Percentiles rank a stretch among this genome's conserved stretches.
Conservation (phyloP, 208 protist genomes). For the Trypanosoma brucei region DNA sequence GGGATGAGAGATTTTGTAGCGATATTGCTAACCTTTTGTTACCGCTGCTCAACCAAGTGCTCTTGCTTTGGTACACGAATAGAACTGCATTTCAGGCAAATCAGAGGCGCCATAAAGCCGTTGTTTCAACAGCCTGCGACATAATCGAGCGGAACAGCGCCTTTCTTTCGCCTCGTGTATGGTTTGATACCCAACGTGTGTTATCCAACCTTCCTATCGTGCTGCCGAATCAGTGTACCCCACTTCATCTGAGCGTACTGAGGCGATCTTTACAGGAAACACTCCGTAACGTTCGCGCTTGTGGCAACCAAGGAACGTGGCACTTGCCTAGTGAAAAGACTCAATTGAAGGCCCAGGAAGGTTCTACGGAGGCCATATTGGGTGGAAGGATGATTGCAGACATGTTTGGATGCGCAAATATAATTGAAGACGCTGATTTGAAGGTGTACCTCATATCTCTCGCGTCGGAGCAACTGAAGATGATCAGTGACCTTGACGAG, state of each 20-base stretch:
- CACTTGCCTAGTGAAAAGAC: conserved; percentile 8
- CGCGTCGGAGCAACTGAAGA: conserved; percentile 7
- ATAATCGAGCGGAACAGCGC: conserved; percentile 13
- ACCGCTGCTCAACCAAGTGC: conserved; percentile 2
- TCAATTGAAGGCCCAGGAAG: background rate
- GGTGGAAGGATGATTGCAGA: conserved; percentile 8
- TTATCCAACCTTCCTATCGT: conserved; percentile 7
- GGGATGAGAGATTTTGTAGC: conserved; percentile 16
- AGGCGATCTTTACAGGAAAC: conserved; percentile 8
- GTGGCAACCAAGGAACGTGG: conserved; percentile 19
- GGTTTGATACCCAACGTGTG: conserved; percentile 9
- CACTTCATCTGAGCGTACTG: conserved; percentile 9
- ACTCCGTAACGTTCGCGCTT: conserved; percentile 14
- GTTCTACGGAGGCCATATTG: conserved; percentile 6
- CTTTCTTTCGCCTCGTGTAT: conserved; percentile 16
- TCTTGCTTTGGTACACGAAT: conserved; percentile 7
- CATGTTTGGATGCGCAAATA: conserved; percentile 18
- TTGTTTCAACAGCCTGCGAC: conserved; percentile 23
- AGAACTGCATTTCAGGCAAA: conserved; percentile 16
- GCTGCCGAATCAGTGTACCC: conserved; percentile 9
- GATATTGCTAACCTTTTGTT: conserved; percentile 12
- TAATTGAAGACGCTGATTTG: conserved; percentile 17
- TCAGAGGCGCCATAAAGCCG: conserved; percentile 19
- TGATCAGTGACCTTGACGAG: background rate
- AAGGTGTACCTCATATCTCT: conserved; percentile 19